phyloP scores from a whole-genome alignment of 192 early-diverging fungal genomes.

The Coemansia erecta region DNA sequence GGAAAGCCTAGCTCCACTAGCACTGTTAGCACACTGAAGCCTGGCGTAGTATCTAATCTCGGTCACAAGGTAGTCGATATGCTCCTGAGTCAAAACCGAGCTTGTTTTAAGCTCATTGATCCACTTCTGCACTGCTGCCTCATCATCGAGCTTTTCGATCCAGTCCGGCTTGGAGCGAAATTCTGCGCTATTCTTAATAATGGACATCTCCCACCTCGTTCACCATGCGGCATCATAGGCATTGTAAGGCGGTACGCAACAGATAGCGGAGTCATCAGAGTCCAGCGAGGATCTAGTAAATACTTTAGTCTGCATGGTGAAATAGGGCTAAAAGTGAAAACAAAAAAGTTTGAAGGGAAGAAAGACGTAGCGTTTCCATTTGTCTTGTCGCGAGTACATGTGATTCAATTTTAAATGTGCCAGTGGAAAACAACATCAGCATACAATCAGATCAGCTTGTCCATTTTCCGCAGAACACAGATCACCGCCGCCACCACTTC shows the following conservation, averaged over 20 bases:
- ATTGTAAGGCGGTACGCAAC: too few relatives aligned
- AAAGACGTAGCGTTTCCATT: too few relatives aligned
- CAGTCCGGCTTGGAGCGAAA: neutral
- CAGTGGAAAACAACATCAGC: neutral
- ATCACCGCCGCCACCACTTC: conserved; percentile 79
- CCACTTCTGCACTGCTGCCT: neutral
- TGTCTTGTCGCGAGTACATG: too few relatives aligned
- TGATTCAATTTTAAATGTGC: neutral
- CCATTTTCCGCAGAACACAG: conserved; percentile 87
- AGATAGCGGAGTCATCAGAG: too few relatives aligned
- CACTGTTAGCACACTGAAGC: neutral
- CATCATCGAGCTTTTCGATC: neutral
- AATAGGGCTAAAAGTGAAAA: too few relatives aligned
- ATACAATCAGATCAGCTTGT: conserved; percentile 64
- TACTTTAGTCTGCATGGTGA: too few relatives aligned
- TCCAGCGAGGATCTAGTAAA: too few relatives aligned
- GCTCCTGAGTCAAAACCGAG: neutral
- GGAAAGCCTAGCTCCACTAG: neutral
- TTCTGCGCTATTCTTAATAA: neutral
- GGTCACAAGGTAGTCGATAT: neutral
- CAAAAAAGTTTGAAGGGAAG: neutral
- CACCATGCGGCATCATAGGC: neutral
- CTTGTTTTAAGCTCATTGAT: neutral
- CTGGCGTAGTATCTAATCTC: neutral
- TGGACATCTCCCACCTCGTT: neutral